Conservation (phyloP, 495 filamentous ascomycete species). For the Neurospora sp. region DNA sequence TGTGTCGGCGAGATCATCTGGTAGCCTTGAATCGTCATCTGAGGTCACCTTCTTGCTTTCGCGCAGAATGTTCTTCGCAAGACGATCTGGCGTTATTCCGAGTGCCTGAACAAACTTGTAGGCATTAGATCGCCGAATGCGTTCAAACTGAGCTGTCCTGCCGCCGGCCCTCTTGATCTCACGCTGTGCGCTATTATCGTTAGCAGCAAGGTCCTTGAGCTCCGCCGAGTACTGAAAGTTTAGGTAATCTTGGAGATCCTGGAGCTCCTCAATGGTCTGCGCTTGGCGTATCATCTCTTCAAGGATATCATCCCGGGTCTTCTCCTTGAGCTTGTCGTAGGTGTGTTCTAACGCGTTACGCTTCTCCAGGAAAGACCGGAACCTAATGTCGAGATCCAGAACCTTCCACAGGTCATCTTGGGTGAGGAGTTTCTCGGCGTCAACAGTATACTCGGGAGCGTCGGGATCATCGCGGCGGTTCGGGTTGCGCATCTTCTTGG, state of each 20-base stretch:
- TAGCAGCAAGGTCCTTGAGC: constrained; percentile 60
- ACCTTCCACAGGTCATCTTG: constrained; percentile 93
- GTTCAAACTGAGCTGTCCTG: constrained; percentile 66
- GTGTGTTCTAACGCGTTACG: constrained; percentile 68
- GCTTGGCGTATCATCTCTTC: constrained; percentile 72
- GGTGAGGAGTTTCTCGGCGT: constrained; percentile 77
- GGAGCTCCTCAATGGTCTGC: constrained; percentile 79
- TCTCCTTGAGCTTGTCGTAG: constrained; percentile 57
- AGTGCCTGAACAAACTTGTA: constrained; percentile 80
- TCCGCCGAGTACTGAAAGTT: constrained; percentile 86
- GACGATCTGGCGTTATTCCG: constrained; percentile 78
- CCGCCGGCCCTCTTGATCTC: constrained; percentile 65
- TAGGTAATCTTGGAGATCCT: constrained; percentile 92
- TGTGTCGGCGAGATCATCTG: constrained; percentile 77
- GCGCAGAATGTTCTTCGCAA: constrained; percentile 74
- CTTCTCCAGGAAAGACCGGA: constrained; percentile 81
- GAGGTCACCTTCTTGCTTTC: constrained; percentile 68
- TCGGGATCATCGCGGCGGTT: constrained; percentile 42
- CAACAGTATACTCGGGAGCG: constrained; percentile 59
- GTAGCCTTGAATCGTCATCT: constrained; percentile 65
- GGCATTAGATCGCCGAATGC: constrained; percentile 63
- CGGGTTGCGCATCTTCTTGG: constrained; percentile 60
- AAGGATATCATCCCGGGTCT: constrained; percentile 49
- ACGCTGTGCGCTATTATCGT: constrained; percentile 39
- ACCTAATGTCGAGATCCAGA: constrained; percentile 88